Base-by-base conservation (phyloP, 2,329 filamentous ascomycete species). In the Epichloe festucae region DNA sequence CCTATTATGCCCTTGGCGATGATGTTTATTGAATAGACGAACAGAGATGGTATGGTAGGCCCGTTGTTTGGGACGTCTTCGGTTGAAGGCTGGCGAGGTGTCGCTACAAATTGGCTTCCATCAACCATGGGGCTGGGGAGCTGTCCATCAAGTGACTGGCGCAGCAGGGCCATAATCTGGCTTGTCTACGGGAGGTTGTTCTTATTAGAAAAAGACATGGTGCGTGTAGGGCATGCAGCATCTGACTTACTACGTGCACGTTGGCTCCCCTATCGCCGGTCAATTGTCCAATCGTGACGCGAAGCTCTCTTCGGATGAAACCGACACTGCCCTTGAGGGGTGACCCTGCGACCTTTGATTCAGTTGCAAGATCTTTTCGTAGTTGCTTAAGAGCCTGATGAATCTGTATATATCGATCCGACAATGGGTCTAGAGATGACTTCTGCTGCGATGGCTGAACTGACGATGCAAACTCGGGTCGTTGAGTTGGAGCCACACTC, bases 21-120 rank as follows among this genome's bases (percentile, higher is more conserved):
- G 48, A 85, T 81, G 59, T 87, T 89, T 52, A 94, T 73, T 2
- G 88, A 74, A 63, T 89, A 94, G 27, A 94, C 70, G 55, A 87
- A 78, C 5, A 87, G 67, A 1, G 78, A 75, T 0, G 86, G 83
- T 21, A 86, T 67, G 19, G 75, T 70, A 21, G 69, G 64, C 1
- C 74, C 77, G 51, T 83, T 77, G 52, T 75, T 66, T 3, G 69
- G 60, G 3, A 73, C 73, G 12, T 74, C 77, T 51, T 77, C 71
- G n/a, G 67, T 62, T 1, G 42, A 31, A 1, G 73, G 72, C 31
- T 71, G 63, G 48, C 74, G 67, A 14, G 64, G 62, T n/a, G 70
- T 66, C 6, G 66, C 69, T 43, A 83, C 67, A 60, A 78, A 83
- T 17, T 72, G 65, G 49, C 72, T 72, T 11, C 79, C 74, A 54